Evolutionary conservation across 257 asterid species (phyloP).

Genomic region (Cynanchum wilfordii): DNA sequence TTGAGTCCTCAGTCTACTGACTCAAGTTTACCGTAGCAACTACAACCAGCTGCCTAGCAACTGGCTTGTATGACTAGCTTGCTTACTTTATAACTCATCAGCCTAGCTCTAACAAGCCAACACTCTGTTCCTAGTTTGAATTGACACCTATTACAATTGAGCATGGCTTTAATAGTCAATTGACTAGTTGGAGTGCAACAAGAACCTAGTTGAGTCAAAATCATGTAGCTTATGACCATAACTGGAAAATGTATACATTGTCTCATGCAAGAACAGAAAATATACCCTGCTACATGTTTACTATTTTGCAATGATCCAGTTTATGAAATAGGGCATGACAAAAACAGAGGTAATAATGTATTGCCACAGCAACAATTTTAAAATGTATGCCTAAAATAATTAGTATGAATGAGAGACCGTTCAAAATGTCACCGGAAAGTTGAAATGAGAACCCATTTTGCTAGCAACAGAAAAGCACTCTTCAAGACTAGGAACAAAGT

Average conservation of each 20-base stretch:
- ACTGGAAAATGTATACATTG: not conserved
- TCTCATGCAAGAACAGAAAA: not conserved
- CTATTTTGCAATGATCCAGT: not conserved
- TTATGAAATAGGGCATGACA: not conserved
- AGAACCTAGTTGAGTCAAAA: not conserved
- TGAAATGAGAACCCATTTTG: not conserved
- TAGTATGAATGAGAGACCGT: not conserved
- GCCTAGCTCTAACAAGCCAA: no score
- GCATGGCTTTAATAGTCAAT: not conserved
- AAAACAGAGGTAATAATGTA: no score
- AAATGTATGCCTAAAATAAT: not conserved
- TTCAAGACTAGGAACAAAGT: not conserved
- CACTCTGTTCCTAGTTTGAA: not conserved
- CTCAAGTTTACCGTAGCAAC: no score
- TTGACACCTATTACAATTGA: not conserved
- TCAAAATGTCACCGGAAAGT: not conserved
- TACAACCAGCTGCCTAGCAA: no score
- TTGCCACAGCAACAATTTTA: not conserved
- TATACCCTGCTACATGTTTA: not conserved
- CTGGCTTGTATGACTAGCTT: no score
- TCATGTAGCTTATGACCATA: not conserved
- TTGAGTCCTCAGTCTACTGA: no score
- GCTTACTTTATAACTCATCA: no score
- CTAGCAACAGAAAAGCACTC: not conserved
- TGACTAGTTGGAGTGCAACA: not conserved